Evolutionary conservation across 306 rosid species (phyloP), one percentile per base, ranked within the genome.

Genomic region (Fragaria iinumae): DNA sequence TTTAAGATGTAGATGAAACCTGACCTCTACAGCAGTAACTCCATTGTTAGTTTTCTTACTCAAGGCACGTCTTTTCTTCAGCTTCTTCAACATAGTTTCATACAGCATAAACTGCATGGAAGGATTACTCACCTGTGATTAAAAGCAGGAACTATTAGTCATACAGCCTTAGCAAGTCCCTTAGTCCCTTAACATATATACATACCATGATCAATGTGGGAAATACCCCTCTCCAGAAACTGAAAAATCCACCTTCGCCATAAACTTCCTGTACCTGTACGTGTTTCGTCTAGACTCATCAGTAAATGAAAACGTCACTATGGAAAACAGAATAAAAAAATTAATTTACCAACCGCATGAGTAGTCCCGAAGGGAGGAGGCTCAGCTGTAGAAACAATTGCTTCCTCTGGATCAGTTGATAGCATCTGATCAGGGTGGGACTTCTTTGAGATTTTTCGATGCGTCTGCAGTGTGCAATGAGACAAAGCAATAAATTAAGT

Each of bases 61-160:
- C 81, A 25, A 77, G 62, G 83, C 85, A 47, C 78, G 92, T 25
- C 85, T 83, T 82, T 82, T 86, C 88, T 90, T 95, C 83, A 95
- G 83, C 81, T 90, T 85, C 67, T 63, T 71, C 80, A 92, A 68
- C 96, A 95, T 83, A 80, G 96, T 82, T 90, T 95, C 98, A 79
- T 92, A 95, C 86, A 92, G 84, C 98, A 95, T 95, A 89, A 90
- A 95, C 77, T 95, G 98, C 62, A 95, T 90, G 80, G 98, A 90
- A 80, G 98, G 98, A 80, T 95, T 95, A 85, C 98, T 90, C 64
- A 95, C 98, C 98, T 95, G 88, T 76, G 67, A 84, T 67, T 72
- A 80, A 76, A 44, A 80, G 74, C 65, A 87, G 78, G 74, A 79
- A 71, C 48, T 80, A 79, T 90, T 83, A 89, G 79, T 76, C 63